phyloP scores from a whole-genome alignment of 2,329 filamentous ascomycete species.

The Orbilia quercus region DNA sequence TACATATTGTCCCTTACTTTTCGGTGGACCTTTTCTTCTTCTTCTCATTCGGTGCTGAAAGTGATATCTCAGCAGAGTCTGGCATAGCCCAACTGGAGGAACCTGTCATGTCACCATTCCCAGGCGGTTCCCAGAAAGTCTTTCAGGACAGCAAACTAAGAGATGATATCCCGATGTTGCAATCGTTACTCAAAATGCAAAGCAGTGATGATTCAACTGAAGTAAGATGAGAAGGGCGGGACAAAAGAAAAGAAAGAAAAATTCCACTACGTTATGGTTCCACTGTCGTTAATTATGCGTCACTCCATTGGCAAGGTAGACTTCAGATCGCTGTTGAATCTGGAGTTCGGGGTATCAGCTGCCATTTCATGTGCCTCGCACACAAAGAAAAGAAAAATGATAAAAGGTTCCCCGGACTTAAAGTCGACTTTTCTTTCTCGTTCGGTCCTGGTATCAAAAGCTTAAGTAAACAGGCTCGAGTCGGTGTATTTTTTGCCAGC shows the following conservation, averaged over 20 bases:
- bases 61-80: constrained; percentile 7
- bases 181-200: constrained; percentile 51
- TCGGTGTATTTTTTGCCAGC: constrained; percentile 18
- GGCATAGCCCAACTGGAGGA: neutral
- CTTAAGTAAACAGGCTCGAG: constrained; percentile 16
- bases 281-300: constrained; percentile 34
- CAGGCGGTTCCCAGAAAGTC: constrained; percentile 17
- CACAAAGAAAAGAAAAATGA: constrained; percentile 46
- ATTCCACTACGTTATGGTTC: constrained; percentile 41
- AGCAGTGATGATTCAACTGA: constrained; percentile 17
- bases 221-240: neutral
- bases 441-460: constrained; percentile 2
- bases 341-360: constrained; percentile 55
- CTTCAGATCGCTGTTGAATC: constrained; percentile 41
- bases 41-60: constrained; percentile 1
- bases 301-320: constrained; percentile 24
- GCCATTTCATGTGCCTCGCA: constrained; percentile 56
- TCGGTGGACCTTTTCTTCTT: neutral
- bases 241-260: constrained; percentile 34
- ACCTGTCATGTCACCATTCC: constrained; percentile 23
- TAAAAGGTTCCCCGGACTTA: constrained; percentile 45
- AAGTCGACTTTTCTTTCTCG: constrained; percentile 11
- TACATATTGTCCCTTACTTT: constrained; percentile 23
- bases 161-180: constrained; percentile 38
- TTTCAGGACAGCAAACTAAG: constrained; percentile 10